These are phyloP conservation scores for Trichoderma sp. DNA, from an alignment of 2,329 filamentous ascomycete species.

Conservation along the genomic window DNA sequence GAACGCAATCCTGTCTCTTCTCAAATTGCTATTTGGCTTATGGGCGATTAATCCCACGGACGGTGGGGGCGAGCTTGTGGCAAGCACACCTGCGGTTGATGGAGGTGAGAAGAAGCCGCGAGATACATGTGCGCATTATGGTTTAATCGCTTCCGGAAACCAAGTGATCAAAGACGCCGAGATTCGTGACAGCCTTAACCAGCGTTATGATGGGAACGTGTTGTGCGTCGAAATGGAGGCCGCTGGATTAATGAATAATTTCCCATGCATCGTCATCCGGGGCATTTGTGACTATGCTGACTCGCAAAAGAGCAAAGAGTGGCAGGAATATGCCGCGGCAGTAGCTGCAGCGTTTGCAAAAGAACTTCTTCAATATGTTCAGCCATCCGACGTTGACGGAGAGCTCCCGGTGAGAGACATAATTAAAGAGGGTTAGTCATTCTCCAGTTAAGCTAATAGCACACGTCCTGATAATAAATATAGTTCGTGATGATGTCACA, in stretches of 20 bases:
- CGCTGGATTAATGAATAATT: constrained; percentile 4
- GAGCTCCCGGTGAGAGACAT: not conserved
- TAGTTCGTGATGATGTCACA: not conserved
- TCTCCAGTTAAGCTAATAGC: not conserved
- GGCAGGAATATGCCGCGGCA: not conserved
- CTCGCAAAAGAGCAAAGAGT: constrained; percentile 1
- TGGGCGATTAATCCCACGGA: too few species aligned
- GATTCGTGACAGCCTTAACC: not conserved
- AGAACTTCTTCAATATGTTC: not conserved
- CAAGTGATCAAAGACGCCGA: not conserved
- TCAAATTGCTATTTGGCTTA: too few species aligned
- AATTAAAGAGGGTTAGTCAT: not conserved
- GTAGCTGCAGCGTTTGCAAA: constrained; percentile 1
- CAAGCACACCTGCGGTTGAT: not conserved
- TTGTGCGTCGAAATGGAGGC: constrained; percentile 14
- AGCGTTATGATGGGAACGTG: not conserved
- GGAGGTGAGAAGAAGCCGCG: not conserved
- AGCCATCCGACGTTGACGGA: constrained; percentile 1
- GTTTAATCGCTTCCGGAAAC: not conserved
- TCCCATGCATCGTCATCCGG: not conserved
- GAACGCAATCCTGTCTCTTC: too few species aligned
- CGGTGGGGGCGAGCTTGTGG: too few species aligned
- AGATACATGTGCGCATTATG: not conserved
- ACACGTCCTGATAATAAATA: not conserved
- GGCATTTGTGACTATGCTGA: constrained; percentile 13